Percentiles rank a stretch among this genome's conserved stretches.
Conservation (phyloP, 2,329 filamentous ascomycete species). For the Exophiala viscosa region DNA sequence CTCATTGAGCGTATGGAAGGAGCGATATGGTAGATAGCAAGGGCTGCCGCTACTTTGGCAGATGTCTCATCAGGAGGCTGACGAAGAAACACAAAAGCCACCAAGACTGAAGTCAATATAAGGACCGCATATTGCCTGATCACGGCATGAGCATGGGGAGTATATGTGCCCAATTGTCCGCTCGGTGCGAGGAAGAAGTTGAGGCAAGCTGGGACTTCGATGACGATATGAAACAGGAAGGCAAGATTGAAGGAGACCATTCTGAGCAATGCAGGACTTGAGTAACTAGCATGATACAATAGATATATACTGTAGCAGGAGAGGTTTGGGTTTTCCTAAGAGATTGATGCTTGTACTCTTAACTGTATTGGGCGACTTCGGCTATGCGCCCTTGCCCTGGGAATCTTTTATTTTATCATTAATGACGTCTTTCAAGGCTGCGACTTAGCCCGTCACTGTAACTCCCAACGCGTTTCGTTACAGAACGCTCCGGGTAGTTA, state of each 20-base stretch:
- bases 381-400: no score
- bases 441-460: no score
- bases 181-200: conserved; percentile 37
- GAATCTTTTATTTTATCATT: no score
- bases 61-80: conserved; percentile 31
- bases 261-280: no score
- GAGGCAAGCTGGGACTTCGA: conserved; percentile 37
- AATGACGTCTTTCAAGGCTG: no score
- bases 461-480: no score
- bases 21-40: conserved; percentile 37
- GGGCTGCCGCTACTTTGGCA: conserved; percentile 32
- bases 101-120: conserved; percentile 33
- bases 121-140: conserved; percentile 40
- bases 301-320: no score
- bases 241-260: conserved; percentile 14
- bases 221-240: conserved; percentile 34
- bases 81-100: conserved; percentile 34
- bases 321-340: no score
- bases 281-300: no score
- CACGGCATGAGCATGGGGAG: conserved; percentile 35
- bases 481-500: no score
- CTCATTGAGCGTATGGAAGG: conserved; percentile 31
- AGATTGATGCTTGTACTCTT: no score
- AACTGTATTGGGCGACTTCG: no score
- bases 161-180: conserved; percentile 30